Conservation (phyloP, 1,284 basidiomycete genomes). For the Ustilago sp. region DNA sequence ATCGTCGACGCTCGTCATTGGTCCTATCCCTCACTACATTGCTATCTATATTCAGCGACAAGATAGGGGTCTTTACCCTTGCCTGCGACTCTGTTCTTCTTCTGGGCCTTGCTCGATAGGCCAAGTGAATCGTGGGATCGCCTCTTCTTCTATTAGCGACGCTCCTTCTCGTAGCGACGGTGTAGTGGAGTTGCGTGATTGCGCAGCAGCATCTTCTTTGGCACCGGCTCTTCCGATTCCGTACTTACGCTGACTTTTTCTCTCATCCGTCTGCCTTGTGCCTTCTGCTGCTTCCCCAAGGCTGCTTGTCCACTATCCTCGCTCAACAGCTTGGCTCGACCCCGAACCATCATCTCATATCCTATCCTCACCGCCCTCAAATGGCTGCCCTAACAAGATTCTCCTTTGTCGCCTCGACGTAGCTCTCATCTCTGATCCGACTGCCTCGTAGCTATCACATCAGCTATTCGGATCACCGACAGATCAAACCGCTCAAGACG, state of each 20-base stretch:
- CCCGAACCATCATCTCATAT: background rate
- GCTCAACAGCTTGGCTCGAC: background rate
- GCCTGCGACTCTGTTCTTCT: background rate
- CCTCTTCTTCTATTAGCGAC: background rate
- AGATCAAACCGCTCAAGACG: background rate
- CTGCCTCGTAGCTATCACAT: background rate
- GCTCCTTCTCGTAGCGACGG: constrained; percentile 1
- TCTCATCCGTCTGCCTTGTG: background rate
- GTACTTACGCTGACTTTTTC: background rate
- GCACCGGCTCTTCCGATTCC: constrained; percentile 1
- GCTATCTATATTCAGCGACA: background rate
- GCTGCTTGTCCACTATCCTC: background rate
- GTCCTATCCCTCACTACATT: background rate
- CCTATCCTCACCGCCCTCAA: background rate
- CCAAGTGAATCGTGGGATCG: constrained; percentile 5
- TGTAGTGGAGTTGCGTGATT: constrained; percentile 3
- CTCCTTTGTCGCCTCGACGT: background rate
- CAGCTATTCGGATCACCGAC: background rate
- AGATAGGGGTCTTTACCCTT: background rate
- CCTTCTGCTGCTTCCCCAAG: background rate
- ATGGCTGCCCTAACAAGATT: background rate
- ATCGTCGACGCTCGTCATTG: background rate
- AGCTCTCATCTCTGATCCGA: background rate
- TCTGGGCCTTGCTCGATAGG: constrained; percentile 4
- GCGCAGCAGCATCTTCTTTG: background rate